phyloP scores from a whole-genome alignment of 768 basidiomycete genomes.

The Tricholoma furcatifolium region DNA sequence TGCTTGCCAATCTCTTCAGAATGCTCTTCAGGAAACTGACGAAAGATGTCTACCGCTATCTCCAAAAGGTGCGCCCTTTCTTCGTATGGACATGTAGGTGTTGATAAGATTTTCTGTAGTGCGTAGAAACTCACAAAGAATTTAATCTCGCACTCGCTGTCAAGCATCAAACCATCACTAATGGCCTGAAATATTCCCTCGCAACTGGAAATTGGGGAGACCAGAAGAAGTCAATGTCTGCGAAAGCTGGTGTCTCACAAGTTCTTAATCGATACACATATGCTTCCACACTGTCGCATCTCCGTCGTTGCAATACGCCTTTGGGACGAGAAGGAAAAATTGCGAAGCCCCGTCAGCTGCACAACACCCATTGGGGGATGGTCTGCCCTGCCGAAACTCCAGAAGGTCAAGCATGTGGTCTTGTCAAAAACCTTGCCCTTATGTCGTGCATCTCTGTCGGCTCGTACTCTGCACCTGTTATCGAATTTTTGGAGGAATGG shows the following conservation, averaged over 20 bases:
- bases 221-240: slow-evolving; percentile 97
- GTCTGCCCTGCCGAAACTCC: slow-evolving; percentile 99
- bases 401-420: slow-evolving; percentile 98
- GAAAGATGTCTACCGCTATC: slow-evolving; percentile 93
- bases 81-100: slow-evolving; percentile 5
- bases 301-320: slow-evolving; percentile 97
- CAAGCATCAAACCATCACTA: slow-evolving; percentile 96
- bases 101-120: slow-evolving; percentile 47
- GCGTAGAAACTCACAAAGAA: slow-evolving; percentile 94
- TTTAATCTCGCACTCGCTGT: slow-evolving; percentile 91
- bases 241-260: slow-evolving; percentile 98
- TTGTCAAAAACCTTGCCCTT: slow-evolving; percentile 97
- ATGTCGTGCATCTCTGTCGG: slow-evolving; percentile 99
- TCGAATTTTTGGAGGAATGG: slow-evolving; percentile 99
- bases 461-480: slow-evolving; percentile 91
- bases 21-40: slow-evolving; percentile 97
- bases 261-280: slow-evolving; percentile 99
- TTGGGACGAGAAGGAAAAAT: slow-evolving; percentile 98
- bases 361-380: slow-evolving; percentile 99
- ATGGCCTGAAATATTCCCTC: slow-evolving; percentile 96
- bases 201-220: slow-evolving; percentile 99
- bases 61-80: slow-evolving; percentile 76
- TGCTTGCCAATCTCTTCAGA: slow-evolving; percentile 95
- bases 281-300: slow-evolving; percentile 95
- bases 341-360: slow-evolving; percentile 97